Base-by-base conservation (phyloP, 208 protist species). In the Trypanosoma boissoni region DNA sequence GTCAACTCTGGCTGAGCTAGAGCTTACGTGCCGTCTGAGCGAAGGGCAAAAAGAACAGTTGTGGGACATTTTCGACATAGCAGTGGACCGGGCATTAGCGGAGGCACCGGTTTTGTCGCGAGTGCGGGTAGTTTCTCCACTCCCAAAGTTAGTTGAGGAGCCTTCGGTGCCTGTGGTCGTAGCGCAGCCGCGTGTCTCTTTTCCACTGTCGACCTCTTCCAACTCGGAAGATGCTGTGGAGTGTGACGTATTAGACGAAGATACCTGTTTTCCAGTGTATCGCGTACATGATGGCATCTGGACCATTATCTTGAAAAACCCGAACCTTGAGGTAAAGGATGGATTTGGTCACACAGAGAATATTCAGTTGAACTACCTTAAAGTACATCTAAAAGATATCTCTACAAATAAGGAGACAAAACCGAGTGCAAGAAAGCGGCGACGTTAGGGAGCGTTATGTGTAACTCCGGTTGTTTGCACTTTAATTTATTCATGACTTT, bases 241-340 rank as follows among this genome's bases (percentile, higher is more conserved):
- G 10, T 64, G 64, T 43, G 44, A 58, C 36, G 63, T 72, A 3
- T n/a, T 68, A 5, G 52, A 61, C 29, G 75, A 84, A 27, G 71
- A 64, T 20, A 66, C 78, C 18, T 68, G 68, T 29, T 95, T 89
- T 62, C 88, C 88, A 0, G 72, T 92, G 12, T 91, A 90, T 37
- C 85, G 84, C 43, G 63, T 55, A 23, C 58, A 78, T 12, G 81
- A 91, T 57, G 83, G 80, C 4, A 36, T 88, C 59, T 95, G 88
- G 86, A 92, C 85, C 6, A 74, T 95, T 56, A 65, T 95, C 29
- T 73, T 95, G 28, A 88, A 90, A 69, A 70, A 88, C 41, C 83
- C 88, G 9, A 76, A 67, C 12, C 61, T 95, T 10, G 64, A 76
- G 26, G 72, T 95, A 28, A 78, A 72, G 0, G 81, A 91, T 49